Evolutionary conservation across 495 filamentous ascomycete genomes (phyloP), one percentile per base, ranked within the genome.

Genomic region (Darksidea phi): DNA sequence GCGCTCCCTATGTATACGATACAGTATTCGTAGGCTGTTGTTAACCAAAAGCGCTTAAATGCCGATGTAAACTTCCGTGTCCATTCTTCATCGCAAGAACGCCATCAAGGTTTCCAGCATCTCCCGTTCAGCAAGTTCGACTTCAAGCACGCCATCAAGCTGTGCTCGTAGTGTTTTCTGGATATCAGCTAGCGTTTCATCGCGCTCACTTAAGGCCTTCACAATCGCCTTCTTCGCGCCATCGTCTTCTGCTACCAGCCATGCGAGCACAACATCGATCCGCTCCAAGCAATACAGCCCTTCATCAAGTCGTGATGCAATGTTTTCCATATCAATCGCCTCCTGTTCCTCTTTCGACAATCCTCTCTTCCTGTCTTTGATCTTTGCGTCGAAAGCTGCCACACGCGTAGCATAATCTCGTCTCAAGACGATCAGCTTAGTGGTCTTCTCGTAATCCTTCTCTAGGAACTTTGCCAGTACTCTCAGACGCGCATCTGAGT

Each of bases 391-490:
- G 0, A 88, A 86, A 0, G 80, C 74, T 0, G 68, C 76, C 0
- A 97, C 71, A 26, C 84, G 82, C 0, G 82, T 74, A 0, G 82
- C 82, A 72, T 89, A 95, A 13, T 89, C 87, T 24, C 84, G 76
- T 41, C 95, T 78, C 36, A 96, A 73, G 61, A 79, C 78, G 41
- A 94, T 73, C 1, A 95, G 77, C 67, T 84, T 87, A 10, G 67
- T 75, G 12, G 88, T 84, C 74, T 95, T 95, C 59, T 91, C 88
- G 70, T 95, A 97, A 58, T 96, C 88, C 64, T 88, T 93, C 75
- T 97, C 92, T 42, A 95, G 87, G 71, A 99, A 97, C 68, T 99
- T 99, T 2, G 91, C 94, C 0, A 97, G 80, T 6, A 88, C 82
- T 1, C 94, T 82, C 28, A 97, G 91, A 1, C 94, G 80, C n/a